Conservation (phyloP, 306 rosid species). For the Castanopsis chinensis region DNA sequence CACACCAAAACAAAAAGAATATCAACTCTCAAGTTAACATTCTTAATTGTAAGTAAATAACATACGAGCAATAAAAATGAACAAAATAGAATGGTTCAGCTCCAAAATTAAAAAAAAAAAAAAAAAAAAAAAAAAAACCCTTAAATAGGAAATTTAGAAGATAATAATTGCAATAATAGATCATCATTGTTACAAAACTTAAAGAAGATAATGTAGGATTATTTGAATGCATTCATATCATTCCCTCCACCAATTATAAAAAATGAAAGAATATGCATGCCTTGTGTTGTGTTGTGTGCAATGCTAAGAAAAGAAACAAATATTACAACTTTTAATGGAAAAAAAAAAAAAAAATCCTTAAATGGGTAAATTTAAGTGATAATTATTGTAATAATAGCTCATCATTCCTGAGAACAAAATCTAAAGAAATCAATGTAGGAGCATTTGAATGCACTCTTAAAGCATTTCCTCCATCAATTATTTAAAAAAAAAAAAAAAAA, state of each 20-base stretch:
- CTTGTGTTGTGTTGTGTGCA: too few species aligned
- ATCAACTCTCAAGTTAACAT: background rate
- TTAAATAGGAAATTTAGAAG: background rate
- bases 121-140: background rate
- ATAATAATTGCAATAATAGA: too few species aligned
- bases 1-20: background rate
- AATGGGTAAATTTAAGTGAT: background rate
- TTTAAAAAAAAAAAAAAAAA: background rate
- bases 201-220: too few species aligned
- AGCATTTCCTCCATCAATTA: background rate
- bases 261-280: too few species aligned
- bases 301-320: too few species aligned
- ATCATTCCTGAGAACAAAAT: background rate
- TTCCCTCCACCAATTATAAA: too few species aligned
- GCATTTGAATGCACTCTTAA: background rate
- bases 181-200: too few species aligned
- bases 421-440: background rate
- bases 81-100: background rate
- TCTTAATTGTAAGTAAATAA: background rate
- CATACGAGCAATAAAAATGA: background rate
- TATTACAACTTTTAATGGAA: too few species aligned
- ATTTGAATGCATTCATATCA: too few species aligned
- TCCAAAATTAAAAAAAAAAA: background rate
- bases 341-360: too few species aligned
- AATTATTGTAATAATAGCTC: background rate